A percentile compares a stretch with the other conserved stretches of the same genome.
These are phyloP conservation scores for Trichoderma virens DNA, from an alignment of 495 filamentous ascomycete species.

Conservation along the genomic window DNA sequence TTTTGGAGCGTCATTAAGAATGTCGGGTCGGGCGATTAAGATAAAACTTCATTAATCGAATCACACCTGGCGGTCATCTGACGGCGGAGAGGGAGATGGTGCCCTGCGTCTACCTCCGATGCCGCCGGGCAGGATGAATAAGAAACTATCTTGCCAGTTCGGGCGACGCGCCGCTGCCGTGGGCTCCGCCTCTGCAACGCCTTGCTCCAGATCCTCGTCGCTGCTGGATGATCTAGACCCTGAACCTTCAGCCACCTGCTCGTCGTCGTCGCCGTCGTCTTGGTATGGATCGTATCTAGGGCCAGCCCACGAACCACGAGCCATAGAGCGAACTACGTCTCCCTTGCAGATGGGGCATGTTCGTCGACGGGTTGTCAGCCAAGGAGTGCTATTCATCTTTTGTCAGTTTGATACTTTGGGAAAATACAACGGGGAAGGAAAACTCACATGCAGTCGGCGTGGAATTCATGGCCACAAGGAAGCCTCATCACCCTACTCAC, in stretches of 20 bases:
- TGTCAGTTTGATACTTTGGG: conserved; percentile 18
- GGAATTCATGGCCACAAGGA: conserved; percentile 98
- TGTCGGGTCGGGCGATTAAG: not conserved
- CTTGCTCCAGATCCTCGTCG: conserved; percentile 24
- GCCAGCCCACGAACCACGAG: conserved; percentile 34
- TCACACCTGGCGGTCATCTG: not conserved
- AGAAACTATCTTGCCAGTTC: not conserved
- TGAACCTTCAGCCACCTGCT: conserved; percentile 13
- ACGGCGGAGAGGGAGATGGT: not conserved
- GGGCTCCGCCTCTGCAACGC: conserved; percentile 12
- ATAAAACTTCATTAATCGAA: not conserved
- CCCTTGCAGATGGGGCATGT: conserved; percentile 98
- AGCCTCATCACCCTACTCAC: conserved; percentile 93
- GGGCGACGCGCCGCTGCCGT: conserved; percentile 16
- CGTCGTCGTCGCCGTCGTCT: conserved; percentile 35
- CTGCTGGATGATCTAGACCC: conserved; percentile 2
- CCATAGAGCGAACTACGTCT: conserved; percentile 69
- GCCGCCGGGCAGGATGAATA: not conserved
- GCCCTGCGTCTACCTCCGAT: not conserved
- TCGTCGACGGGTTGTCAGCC: conserved; percentile 87
- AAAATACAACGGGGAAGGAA: not conserved
- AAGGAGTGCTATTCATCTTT: conserved; percentile 74
- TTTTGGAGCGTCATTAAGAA: not conserved
- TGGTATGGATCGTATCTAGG: conserved; percentile 37
- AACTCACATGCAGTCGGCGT: conserved; percentile 97